Conservation (phyloP, 179 eudicot species). For the Camellia oleifera region DNA sequence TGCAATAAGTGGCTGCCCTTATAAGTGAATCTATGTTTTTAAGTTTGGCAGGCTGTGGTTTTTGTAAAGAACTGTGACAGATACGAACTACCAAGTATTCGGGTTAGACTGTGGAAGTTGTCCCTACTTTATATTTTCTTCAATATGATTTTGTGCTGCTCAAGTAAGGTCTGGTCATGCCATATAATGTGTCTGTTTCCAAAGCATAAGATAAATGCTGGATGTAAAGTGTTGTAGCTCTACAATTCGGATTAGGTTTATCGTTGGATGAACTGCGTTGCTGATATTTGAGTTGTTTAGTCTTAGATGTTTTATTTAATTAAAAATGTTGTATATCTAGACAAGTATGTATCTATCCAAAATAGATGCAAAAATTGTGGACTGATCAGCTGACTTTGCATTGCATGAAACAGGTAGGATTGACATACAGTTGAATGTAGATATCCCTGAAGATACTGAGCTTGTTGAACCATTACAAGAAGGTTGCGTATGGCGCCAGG, state of each 20-base stretch:
- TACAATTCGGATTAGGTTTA: no score
- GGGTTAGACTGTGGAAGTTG: background rate
- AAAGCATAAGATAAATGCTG: slow-evolving; percentile 8
- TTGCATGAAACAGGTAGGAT: slow-evolving; percentile 57
- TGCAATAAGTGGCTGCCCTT: background rate
- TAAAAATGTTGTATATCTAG: no score
- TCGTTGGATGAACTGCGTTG: background rate
- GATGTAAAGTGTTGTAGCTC: background rate
- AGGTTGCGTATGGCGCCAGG: slow-evolving; percentile 85
- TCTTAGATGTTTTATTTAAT: no score
- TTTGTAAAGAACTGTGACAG: background rate
- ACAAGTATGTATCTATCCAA: no score
- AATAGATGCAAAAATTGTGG: no score
- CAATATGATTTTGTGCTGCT: background rate
- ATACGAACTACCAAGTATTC: background rate
- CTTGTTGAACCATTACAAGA: slow-evolving; percentile 81
- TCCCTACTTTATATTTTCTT: no score
- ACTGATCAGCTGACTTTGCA: slow-evolving; percentile 1
- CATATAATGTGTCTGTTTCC: background rate
- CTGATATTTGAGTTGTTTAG: background rate
- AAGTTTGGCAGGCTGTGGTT: background rate
- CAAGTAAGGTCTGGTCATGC: background rate
- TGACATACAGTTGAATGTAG: slow-evolving; percentile 61
- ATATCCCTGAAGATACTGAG: slow-evolving; percentile 57
- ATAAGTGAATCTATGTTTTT: background rate